These are phyloP conservation scores for Xylaria hypoxylon DNA, from an alignment of 2,329 filamentous ascomycete species.

Conservation along the genomic window DNA sequence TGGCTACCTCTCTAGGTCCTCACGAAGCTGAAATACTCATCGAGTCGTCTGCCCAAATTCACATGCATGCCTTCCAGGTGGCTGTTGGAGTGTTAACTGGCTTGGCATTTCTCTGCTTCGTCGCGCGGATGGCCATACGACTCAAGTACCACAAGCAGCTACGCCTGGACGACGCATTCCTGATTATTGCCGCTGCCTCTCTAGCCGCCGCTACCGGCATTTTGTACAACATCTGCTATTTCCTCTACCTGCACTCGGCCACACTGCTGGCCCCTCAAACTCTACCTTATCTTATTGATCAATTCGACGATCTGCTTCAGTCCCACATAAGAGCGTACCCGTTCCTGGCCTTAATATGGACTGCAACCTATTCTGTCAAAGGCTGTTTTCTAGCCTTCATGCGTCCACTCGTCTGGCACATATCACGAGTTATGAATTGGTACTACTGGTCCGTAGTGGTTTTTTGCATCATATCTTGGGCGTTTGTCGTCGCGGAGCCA, in stretches of 20 bases:
- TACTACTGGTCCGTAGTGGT: slow-evolving; percentile 43
- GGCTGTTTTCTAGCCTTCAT: slow-evolving; percentile 43
- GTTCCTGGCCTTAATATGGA: slow-evolving; percentile 42
- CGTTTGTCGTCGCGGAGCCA: slow-evolving; percentile 39
- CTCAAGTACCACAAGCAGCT: slow-evolving; percentile 37
- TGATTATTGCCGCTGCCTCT: slow-evolving; percentile 37
- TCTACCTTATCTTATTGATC: slow-evolving; percentile 20
- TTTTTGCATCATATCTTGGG: slow-evolving; percentile 38
- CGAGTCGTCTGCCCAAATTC: slow-evolving; percentile 35
- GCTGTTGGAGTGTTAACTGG: slow-evolving; percentile 35
- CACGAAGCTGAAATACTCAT: slow-evolving; percentile 34
- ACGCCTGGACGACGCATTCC: slow-evolving; percentile 38
- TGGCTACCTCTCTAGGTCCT: slow-evolving; percentile 15
- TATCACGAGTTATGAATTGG: slow-evolving; percentile 36
- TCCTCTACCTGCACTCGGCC: slow-evolving; percentile 39
- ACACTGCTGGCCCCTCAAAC: slow-evolving; percentile 35
- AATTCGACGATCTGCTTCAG: slow-evolving; percentile 33
- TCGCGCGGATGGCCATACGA: slow-evolving; percentile 39
- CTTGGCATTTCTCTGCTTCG: slow-evolving; percentile 33
- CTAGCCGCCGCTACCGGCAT: slow-evolving; percentile 39
- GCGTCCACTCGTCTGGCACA: slow-evolving; percentile 39
- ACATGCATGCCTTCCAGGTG: slow-evolving; percentile 33
- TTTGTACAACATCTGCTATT: slow-evolving; percentile 41
- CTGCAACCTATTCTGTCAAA: slow-evolving; percentile 42
- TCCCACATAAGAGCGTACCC: slow-evolving; percentile 39